Base-by-base conservation (phyloP, 352 stramenopile genomes). In the Pythium sukuiense region DNA sequence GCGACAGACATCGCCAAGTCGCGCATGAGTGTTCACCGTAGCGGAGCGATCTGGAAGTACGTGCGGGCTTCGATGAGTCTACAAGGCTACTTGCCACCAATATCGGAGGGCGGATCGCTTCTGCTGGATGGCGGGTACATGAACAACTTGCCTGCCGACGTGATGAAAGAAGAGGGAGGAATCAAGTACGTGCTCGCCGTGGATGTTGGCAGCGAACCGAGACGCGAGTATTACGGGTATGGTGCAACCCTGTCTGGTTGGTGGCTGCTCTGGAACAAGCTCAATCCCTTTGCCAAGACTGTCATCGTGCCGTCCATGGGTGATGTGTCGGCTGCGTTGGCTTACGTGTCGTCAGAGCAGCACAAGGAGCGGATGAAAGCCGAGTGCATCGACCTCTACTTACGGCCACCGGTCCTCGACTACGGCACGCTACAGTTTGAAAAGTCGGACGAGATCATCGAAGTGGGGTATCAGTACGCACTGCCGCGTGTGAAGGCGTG, bases 371-470 rank as follows among this genome's bases (percentile, higher is more conserved):
- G 86, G 8, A 89, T 96, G 53, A 89, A 87, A 45, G 86, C 90
- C 49, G 80, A 95, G 53, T 89, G 80, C 53, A 88, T 93, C 50
- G 89, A 98, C 59, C 58, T 98, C 41, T 96, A 96, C 69, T 67
- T 98, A 20, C 88, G 82, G 7, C 92, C 92, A 33, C 92, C 92
- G 1, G 87, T 98, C 27, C 80, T 93, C 20, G 80, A 96, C 55
- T 95, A 95, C 66, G 90, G 82, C 20, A 96, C 85, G n/a, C 76
- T 98, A 18, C 86, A 98, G 69, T 98, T 95, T 62, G 91, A 96
- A 69, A 97, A 96, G 76, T 93, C 94, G 69, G 85, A 96, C 30
- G 88, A 97, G 65, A 96, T 97, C 58, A 92, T 96, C 45, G 69
- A 91, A 49, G 82, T 93, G 35, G 88, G 88, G 2, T 96, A 96